These are phyloP conservation scores for Filosporella fistucella DNA, from an alignment of 495 filamentous ascomycete genomes.

Conservation along the genomic window DNA sequence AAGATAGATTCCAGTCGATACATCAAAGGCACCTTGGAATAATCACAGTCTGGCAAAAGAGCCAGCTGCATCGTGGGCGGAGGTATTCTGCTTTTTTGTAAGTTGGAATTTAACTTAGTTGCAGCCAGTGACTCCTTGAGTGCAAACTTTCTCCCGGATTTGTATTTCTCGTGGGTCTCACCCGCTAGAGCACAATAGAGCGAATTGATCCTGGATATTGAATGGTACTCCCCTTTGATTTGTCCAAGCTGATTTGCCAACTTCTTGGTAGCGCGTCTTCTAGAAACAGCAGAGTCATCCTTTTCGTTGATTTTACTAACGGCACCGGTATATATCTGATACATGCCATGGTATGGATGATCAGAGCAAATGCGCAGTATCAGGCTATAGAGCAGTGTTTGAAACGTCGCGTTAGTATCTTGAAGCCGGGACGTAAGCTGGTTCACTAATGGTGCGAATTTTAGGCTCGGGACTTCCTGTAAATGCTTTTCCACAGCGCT, in stretches of 20 bases:
- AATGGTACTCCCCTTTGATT: constrained; percentile 53
- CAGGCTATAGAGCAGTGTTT: constrained; percentile 63
- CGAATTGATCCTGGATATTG: constrained; percentile 67
- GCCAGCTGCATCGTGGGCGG: constrained; percentile 86
- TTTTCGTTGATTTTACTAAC: constrained; percentile 58
- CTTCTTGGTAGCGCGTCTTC: constrained; percentile 64
- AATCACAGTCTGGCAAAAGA: constrained; percentile 68
- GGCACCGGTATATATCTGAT: constrained; percentile 83
- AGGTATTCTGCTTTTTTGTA: constrained; percentile 62
- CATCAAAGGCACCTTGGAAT: constrained; percentile 68
- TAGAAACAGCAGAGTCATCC: constrained; percentile 67
- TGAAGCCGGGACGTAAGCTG: constrained; percentile 89
- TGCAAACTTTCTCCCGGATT: constrained; percentile 57
- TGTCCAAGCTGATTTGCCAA: constrained; percentile 45
- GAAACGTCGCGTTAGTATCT: constrained; percentile 62
- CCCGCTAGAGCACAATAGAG: constrained; percentile 70
- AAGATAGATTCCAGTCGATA: constrained; percentile 64
- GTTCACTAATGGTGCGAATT: constrained; percentile 92
- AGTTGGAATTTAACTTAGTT: constrained; percentile 47
- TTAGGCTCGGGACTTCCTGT: constrained; percentile 71
- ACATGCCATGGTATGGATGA: constrained; percentile 94
- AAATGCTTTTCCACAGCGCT: constrained; percentile 68
- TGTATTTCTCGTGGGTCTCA: constrained; percentile 57
- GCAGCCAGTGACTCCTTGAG: constrained; percentile 57
- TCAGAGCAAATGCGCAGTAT: constrained; percentile 80